A percentile compares a stretch with the other conserved stretches of the same genome.
Evolutionary conservation across 495 filamentous ascomycete genomes (phyloP).

Genomic region (Lepraria neglecta): DNA sequence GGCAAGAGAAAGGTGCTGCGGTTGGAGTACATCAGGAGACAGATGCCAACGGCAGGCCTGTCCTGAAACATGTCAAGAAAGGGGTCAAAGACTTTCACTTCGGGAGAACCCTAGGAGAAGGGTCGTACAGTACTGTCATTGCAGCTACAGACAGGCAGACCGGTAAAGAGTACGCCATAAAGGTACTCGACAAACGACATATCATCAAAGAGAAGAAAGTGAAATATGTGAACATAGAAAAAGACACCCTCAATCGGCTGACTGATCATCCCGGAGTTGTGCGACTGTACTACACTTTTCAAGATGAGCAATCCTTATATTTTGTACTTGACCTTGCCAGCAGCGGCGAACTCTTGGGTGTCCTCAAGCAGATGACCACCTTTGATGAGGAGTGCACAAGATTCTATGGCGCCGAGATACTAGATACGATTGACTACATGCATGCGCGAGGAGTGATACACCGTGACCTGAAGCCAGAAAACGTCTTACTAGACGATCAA

Average conservation of each 20-base stretch:
- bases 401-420: slow-evolving; percentile 93
- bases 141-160: slow-evolving; percentile 94
- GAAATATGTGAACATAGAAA: slow-evolving; percentile 99
- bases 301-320: slow-evolving; percentile 92
- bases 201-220: slow-evolving; percentile 99
- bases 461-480: slow-evolving; percentile 95
- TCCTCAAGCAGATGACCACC: slow-evolving; percentile 85
- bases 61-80: slow-evolving; percentile 84
- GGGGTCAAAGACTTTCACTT: slow-evolving; percentile 97
- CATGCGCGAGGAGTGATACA: slow-evolving; percentile 94
- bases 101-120: slow-evolving; percentile 85
- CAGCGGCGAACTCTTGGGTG: slow-evolving; percentile 85
- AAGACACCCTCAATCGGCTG: slow-evolving; percentile 91
- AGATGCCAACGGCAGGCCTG: slow-evolving; percentile 75
- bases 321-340: slow-evolving; percentile 94
- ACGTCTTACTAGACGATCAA: slow-evolving; percentile 87
- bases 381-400: slow-evolving; percentile 94
- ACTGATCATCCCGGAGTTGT: slow-evolving; percentile 97
- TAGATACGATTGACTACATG: slow-evolving; percentile 98
- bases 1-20: slow-evolving; percentile 90
- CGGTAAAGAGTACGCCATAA: slow-evolving; percentile 94
- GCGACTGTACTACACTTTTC: slow-evolving; percentile 96
- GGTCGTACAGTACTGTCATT: slow-evolving; percentile 95
- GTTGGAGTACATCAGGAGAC: slow-evolving; percentile 68
- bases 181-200: slow-evolving; percentile 96